Percentiles rank a stretch among this genome's conserved stretches.
Evolutionary conservation across 1,139 yeast genomes (phyloP).

Genomic region (Diutina pseudorugosa): DNA sequence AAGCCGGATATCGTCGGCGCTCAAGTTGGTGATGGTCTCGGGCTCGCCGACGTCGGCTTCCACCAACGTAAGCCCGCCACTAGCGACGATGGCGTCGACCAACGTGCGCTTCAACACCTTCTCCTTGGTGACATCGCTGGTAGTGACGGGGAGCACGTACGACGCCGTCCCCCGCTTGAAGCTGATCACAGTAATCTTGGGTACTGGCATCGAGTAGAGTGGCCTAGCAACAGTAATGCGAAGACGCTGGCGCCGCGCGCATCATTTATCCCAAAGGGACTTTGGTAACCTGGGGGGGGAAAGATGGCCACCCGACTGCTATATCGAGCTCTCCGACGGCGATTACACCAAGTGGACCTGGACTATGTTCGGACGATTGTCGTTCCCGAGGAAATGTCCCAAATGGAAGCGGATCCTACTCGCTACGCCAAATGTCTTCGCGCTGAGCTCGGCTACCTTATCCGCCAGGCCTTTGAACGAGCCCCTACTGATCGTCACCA

Average conservation of each 20-base stretch:
- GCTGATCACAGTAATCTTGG: conserved; percentile 22
- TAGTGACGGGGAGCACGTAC: conserved; percentile 24
- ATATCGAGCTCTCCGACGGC: not conserved
- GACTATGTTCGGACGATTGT: not conserved
- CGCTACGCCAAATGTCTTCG: not conserved
- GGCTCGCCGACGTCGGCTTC: conserved; percentile 10
- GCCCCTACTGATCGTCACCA: not conserved
- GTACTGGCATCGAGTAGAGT: not conserved
- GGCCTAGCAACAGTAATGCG: not conserved
- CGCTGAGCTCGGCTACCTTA: not conserved
- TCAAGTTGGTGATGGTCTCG: not conserved
- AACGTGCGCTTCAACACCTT: conserved; percentile 21
- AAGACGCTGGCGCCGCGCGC: not conserved
- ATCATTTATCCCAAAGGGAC: too few relatives aligned
- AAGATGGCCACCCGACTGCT: not conserved
- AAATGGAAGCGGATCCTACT: not conserved
- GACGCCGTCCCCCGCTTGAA: conserved; percentile 33
- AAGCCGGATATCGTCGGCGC: not conserved
- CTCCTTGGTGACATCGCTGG: conserved; percentile 13
- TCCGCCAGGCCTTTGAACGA: not conserved
- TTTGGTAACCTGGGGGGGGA: not conserved
- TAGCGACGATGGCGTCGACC: conserved; percentile 23
- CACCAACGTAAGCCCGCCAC: conserved; percentile 31
- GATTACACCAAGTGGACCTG: not conserved
- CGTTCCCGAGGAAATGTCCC: not conserved